These are phyloP conservation scores for Globisporangium nodosum DNA, from an alignment of 352 stramenopile species.

Conservation along the genomic window DNA sequence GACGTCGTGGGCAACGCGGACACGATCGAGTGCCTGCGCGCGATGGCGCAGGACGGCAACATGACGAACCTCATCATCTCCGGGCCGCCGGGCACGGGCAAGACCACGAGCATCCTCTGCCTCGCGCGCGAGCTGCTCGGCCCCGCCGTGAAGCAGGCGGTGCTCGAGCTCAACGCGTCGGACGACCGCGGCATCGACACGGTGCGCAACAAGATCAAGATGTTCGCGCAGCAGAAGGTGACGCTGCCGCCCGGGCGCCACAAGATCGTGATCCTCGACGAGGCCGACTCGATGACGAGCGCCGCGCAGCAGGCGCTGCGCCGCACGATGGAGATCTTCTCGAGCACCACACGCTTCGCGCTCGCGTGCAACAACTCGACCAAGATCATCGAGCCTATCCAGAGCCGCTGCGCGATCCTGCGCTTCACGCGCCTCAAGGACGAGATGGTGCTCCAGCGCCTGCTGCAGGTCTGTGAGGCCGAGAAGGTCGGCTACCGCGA, in stretches of 20 bases:
- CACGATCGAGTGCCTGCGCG: constrained; percentile 91
- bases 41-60: constrained; percentile 96
- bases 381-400: constrained; percentile 99
- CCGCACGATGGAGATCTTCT: constrained; percentile 99
- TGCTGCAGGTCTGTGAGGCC: constrained; percentile 91
- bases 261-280: constrained; percentile 99
- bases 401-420: constrained; percentile 97
- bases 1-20: constrained; percentile 99
- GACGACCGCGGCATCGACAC: constrained; percentile 92
- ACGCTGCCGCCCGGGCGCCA: constrained; percentile 87
- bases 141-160: constrained; percentile 76
- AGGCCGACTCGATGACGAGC: constrained; percentile 98
- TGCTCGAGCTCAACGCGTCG: constrained; percentile 98
- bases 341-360: constrained; percentile 96
- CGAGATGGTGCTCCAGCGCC: constrained; percentile 92
- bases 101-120: constrained; percentile 92
- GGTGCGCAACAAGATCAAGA: constrained; percentile 98
- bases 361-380: constrained; percentile 98
- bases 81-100: constrained; percentile 90
- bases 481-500: constrained; percentile 88
- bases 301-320: constrained; percentile 97
- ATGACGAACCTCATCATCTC: constrained; percentile 99
- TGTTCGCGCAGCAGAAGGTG: constrained; percentile 99
- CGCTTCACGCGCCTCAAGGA: constrained; percentile 95
- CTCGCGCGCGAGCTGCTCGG: constrained; percentile 88